Conservation (phyloP, 2,329 filamentous ascomycete species). For the Diaporthe vaccinii region DNA sequence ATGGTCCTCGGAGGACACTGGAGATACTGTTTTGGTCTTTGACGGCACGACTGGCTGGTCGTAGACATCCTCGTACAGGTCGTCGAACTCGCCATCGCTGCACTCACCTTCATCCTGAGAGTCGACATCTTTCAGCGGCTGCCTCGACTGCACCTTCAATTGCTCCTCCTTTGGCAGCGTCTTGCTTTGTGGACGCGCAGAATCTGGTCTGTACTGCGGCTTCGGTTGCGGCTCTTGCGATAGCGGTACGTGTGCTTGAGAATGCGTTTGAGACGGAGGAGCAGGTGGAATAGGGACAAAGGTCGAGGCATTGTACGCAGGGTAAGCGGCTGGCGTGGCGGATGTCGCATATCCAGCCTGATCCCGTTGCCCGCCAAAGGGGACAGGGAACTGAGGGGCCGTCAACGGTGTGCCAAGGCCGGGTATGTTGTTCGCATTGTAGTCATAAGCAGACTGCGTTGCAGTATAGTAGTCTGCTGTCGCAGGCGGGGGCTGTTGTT, state of each 20-base stretch:
- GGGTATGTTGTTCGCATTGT: slow-evolving; percentile 55
- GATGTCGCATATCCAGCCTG: slow-evolving; percentile 10
- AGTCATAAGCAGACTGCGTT: slow-evolving; percentile 53
- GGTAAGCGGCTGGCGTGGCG: slow-evolving; percentile 17
- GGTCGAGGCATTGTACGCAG: slow-evolving; percentile 25
- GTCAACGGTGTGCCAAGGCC: slow-evolving; percentile 52
- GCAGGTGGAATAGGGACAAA: slow-evolving; percentile 12
- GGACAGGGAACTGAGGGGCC: slow-evolving; percentile 25
- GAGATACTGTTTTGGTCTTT: slow-evolving; percentile 1
- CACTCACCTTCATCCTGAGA: slow-evolving; percentile 80
- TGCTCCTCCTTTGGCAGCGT: not conserved
- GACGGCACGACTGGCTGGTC: slow-evolving; percentile 47
- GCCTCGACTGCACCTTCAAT: slow-evolving; percentile 22
- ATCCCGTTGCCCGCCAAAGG: slow-evolving; percentile 31
- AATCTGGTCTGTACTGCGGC: not conserved
- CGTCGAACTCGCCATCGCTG: slow-evolving; percentile 75
- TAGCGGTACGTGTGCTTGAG: slow-evolving; percentile 2
- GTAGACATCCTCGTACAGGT: slow-evolving; percentile 60
- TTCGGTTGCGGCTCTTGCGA: slow-evolving; percentile 1
- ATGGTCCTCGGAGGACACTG: not conserved
- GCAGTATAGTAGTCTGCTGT: slow-evolving; percentile 46
- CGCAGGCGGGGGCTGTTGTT: slow-evolving; percentile 37
- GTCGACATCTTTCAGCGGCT: slow-evolving; percentile 36
- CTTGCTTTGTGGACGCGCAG: slow-evolving; percentile 21
- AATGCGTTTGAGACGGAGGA: slow-evolving; percentile 4